These are phyloP conservation scores for Euphorbia schlechtendalii DNA, from an alignment of 441 rosid species.

Conservation along the genomic window DNA sequence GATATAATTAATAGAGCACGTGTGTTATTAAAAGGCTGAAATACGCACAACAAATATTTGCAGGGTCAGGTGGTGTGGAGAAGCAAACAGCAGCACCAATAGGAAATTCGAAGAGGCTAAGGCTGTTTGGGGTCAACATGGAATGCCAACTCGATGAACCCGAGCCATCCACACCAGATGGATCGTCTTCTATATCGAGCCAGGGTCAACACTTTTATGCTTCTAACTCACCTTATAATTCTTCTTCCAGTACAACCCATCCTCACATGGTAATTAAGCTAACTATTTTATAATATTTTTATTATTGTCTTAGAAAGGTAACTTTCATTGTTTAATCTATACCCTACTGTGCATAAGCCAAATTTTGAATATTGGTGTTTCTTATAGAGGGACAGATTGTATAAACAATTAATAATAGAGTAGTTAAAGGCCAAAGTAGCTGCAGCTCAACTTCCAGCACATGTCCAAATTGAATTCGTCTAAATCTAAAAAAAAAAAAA, in stretches of 20 bases:
- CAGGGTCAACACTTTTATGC: slow-evolving; percentile 27
- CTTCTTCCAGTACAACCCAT: slow-evolving; percentile 26
- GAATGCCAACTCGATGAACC: slow-evolving; percentile 66
- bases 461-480: slow-evolving; percentile 24
- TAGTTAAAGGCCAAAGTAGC: slow-evolving; percentile 11
- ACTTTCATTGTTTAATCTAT: too few species aligned
- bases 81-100: slow-evolving; percentile 23
- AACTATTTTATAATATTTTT: not conserved
- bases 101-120: slow-evolving; percentile 59
- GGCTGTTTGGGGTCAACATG: slow-evolving; percentile 87
- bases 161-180: slow-evolving; percentile 57
- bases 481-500: not conserved
- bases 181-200: slow-evolving; percentile 36
- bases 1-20: not conserved
- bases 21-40: not conserved
- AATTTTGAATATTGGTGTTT: slow-evolving; percentile 20
- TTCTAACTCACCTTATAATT: slow-evolving; percentile 26
- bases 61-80: slow-evolving; percentile 25
- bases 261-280: slow-evolving; percentile 46
- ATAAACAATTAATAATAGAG: not conserved
- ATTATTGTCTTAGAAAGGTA: not conserved
- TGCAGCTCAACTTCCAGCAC: slow-evolving; percentile 25
- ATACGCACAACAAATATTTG: not conserved
- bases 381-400: slow-evolving; percentile 32
- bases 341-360: not conserved